Conservation (phyloP, 352 stramenopile genomes). For the Phytophthora lateralis region DNA sequence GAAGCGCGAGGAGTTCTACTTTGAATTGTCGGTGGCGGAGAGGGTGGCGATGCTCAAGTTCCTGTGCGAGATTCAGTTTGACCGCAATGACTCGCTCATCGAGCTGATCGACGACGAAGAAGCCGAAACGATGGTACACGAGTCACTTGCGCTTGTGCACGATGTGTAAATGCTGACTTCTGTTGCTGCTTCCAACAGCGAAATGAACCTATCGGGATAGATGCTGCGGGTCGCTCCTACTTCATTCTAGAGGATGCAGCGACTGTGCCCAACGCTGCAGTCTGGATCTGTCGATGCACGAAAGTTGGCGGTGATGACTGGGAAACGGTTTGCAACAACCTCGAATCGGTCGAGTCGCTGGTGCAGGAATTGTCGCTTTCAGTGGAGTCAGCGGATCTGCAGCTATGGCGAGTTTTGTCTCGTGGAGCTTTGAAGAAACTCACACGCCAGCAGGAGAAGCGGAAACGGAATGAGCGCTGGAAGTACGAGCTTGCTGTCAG, state of each 20-base stretch:
- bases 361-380: conserved; percentile 57
- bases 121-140: conserved; percentile 47
- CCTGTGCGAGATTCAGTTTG: conserved; percentile 69
- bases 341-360: conserved; percentile 57
- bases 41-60: conserved; percentile 62
- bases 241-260: conserved; percentile 68
- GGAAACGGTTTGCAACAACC: conserved; percentile 67
- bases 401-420: conserved; percentile 57
- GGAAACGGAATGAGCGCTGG: conserved; percentile 43
- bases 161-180: neutral
- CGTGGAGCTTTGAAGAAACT: conserved; percentile 55
- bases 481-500: conserved; percentile 45
- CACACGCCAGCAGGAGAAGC: conserved; percentile 51
- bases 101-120: conserved; percentile 63
- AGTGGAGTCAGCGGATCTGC: conserved; percentile 49
- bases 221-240: conserved; percentile 57
- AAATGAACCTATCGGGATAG: conserved; percentile 50
- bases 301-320: conserved; percentile 45
- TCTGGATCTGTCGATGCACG: conserved; percentile 67
- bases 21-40: conserved; percentile 43
- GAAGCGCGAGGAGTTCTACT: conserved; percentile 50
- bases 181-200: conserved; percentile 36
- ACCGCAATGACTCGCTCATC: conserved; percentile 62
- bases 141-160: neutral
- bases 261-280: conserved; percentile 50